A percentile compares a stretch with the other conserved stretches of the same genome.
phyloP scores from a whole-genome alignment of 2,329 filamentous ascomycete genomes.

The Fusarium sp. region DNA sequence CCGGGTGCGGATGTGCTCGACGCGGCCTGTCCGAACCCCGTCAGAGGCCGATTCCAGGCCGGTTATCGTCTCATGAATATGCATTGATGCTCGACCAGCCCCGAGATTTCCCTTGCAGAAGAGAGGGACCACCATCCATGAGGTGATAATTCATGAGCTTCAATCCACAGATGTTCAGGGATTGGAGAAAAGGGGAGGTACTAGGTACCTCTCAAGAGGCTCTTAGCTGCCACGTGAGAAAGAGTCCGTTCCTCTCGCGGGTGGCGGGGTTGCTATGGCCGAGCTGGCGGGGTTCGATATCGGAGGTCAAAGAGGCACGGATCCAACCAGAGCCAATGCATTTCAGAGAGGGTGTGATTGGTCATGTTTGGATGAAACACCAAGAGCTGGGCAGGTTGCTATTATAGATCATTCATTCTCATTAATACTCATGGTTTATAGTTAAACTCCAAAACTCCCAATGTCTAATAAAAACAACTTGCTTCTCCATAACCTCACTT shows the following conservation, averaged over 20 bases:
- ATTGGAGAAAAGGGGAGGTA: neutral
- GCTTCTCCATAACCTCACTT: constrained; percentile 8
- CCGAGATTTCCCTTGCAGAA: neutral
- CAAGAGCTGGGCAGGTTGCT: neutral
- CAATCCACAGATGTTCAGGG: neutral
- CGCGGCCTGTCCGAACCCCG: constrained; percentile 31
- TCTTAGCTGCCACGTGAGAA: constrained; percentile 4
- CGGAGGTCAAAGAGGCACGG: constrained; percentile 34
- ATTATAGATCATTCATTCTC: constrained; percentile 4
- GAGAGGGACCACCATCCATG: neutral
- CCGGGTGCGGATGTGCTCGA: constrained; percentile 31
- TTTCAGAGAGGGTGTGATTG: constrained; percentile 18
- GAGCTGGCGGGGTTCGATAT: constrained; percentile 40
- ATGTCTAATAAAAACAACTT: neutral
- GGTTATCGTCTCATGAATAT: constrained; percentile 23
- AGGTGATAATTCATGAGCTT: neutral
- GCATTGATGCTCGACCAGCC: neutral
- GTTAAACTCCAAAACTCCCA: neutral
- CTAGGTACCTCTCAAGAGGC: neutral
- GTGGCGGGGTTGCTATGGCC: constrained; percentile 9
- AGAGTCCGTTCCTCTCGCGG: neutral
- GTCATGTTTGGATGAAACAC: neutral
- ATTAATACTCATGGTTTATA: neutral
- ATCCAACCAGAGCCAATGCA: constrained; percentile 39
- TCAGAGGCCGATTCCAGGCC: constrained; percentile 25